Evolutionary conservation across 768 basidiomycete species (phyloP), one percentile per base, ranked within the genome.

Genomic region (Boletus sp.): DNA sequence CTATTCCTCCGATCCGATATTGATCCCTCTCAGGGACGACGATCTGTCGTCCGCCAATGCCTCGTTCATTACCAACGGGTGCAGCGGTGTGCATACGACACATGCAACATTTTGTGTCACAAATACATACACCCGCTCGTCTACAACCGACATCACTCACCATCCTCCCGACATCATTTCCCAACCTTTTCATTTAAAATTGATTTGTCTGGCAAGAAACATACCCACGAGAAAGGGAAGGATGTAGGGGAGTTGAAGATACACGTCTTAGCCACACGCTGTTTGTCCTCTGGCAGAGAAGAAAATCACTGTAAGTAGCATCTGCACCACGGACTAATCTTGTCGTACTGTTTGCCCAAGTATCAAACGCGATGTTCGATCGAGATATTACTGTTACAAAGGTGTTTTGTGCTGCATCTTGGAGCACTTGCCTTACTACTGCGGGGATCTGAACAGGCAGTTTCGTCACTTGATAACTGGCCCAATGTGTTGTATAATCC

Each of bases 1-100:
- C 95, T 7, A 79, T 98, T 52, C 85, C 84, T 45, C 80, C 89
- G 20, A 92, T 92, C 57, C 87, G 86, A 62, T 92, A 92, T 72
- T 90, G 76, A 64, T 48, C 17, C 9, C 45, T 32, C 41, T 17
- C 15, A 20, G 41, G 36, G 45, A 47, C 35, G 48, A 48, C 45
- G 36, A 39, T 56, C 15, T 29, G 33, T 52, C 45, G 24, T 24
- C 28, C 15, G n/a, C 4, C 39, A 20, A 48, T 36, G 50, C 46
- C 45, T 33, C 44, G 18, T 40, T 20, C 30, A 42, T 60, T 47
- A 51, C 20, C 15, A 24, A 15, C 40, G 33, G 36, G 37, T 47
- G 41, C 54, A 44, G 52, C 18, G 9, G 42, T 24, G 35, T 57
- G 32, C 32, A 39, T 20, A 18, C 32, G 35, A 32, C 45, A 37